Conservation (phyloP, 352 stramenopile genomes). For the Pythium aquatile region DNA sequence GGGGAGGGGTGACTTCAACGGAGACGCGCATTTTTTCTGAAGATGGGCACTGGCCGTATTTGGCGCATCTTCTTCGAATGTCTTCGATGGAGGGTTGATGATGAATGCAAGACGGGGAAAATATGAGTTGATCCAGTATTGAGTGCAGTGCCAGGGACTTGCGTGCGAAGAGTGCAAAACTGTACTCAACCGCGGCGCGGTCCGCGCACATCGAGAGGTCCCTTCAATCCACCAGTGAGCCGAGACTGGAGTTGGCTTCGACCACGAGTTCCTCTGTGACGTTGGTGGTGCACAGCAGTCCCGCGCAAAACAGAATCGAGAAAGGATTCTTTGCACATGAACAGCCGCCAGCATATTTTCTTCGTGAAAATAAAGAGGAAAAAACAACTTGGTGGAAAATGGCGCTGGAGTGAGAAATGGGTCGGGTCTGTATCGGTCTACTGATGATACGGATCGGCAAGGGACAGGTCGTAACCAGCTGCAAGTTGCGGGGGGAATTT, state of each 20-base stretch:
- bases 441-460: neutral
- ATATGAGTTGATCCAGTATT: neutral
- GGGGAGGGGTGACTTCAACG: neutral
- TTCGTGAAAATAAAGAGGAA: neutral
- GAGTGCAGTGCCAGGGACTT: neutral
- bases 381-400: neutral
- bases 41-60: slow-evolving; percentile 6
- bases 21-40: slow-evolving; percentile 6
- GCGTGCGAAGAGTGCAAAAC: neutral
- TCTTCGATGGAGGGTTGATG: neutral
- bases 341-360: neutral
- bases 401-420: neutral
- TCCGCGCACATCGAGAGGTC: neutral
- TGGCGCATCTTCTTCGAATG: slow-evolving; percentile 5
- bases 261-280: too few relatives aligned
- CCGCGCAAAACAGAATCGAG: neutral
- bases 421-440: neutral
- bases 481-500: neutral
- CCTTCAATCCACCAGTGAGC: neutral
- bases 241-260: neutral
- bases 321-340: neutral
- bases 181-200: neutral
- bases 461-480: slow-evolving; percentile 1
- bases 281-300: too few relatives aligned
- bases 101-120: neutral